Conservation (phyloP, 1,284 basidiomycete genomes). For the Microstroma glucosiphilum region DNA sequence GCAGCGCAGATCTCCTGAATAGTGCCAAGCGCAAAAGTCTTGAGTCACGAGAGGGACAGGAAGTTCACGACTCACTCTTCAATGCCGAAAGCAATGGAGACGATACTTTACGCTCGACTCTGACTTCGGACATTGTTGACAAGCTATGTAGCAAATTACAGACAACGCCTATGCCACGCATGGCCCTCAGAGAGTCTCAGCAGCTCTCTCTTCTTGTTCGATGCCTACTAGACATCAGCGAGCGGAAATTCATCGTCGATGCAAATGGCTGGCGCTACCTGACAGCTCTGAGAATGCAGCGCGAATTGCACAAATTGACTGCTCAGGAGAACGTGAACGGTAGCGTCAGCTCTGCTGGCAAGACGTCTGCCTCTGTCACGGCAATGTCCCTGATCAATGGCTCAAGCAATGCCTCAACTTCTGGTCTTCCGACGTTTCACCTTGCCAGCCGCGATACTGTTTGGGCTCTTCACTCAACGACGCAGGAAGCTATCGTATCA, state of each 20-base stretch:
- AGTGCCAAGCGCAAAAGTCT: not conserved
- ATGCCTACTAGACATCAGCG: conserved; percentile 81
- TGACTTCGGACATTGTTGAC: conserved; percentile 56
- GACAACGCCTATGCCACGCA: conserved; percentile 56
- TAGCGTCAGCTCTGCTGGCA: no score
- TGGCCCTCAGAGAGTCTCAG: conserved; percentile 70
- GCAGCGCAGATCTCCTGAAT: conserved; percentile 11
- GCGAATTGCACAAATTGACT: no score
- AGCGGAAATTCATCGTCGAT: conserved; percentile 77
- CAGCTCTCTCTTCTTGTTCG: conserved; percentile 74
- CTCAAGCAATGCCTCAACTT: no score
- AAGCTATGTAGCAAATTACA: conserved; percentile 41
- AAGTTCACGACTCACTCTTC: not conserved
- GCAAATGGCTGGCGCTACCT: conserved; percentile 63
- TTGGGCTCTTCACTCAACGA: conserved; percentile 91
- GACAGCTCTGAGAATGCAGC: conserved; percentile 20
- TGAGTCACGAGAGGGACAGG: not conserved
- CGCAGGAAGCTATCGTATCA: conserved; percentile 72
- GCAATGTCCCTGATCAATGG: no score
- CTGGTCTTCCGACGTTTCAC: not conserved
- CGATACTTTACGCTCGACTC: not conserved
- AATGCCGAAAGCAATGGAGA: not conserved
- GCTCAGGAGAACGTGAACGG: no score
- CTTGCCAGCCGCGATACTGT: conserved; percentile 84
- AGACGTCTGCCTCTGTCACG: no score